Evolutionary conservation across 1,284 basidiomycete genomes (phyloP).

Genomic region (Malassezia cuniculi): DNA sequence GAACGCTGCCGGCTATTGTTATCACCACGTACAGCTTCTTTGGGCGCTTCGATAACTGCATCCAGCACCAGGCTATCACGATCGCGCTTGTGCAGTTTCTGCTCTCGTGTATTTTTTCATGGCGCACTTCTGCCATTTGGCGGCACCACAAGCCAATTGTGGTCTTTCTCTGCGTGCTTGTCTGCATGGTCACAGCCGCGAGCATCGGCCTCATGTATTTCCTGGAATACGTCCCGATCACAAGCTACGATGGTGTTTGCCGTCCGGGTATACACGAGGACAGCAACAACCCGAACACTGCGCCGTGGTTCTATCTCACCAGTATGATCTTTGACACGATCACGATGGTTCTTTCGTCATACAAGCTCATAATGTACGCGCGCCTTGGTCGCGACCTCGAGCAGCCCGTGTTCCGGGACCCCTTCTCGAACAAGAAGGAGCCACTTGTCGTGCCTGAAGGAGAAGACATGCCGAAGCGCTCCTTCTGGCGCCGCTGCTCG

Average conservation of each 20-base stretch:
- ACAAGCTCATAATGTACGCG: conserved; percentile 14
- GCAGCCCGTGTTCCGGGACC: conserved; percentile 4
- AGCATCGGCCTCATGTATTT: conserved; percentile 22
- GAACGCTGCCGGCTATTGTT: conserved; percentile 16
- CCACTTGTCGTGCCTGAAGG: too few species aligned
- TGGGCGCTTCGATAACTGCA: conserved; percentile 17
- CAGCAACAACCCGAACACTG: conserved; percentile 15
- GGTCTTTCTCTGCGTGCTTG: conserved; percentile 16
- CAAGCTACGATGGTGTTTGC: conserved; percentile 17
- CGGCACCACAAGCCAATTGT: conserved; percentile 20
- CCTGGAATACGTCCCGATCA: conserved; percentile 12
- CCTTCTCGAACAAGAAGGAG: too few species aligned
- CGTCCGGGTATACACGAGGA: conserved; percentile 11
- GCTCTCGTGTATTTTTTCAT: conserved; percentile 21
- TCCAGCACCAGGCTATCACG: conserved; percentile 16
- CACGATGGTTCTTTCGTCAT: conserved; percentile 20
- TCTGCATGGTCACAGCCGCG: conserved; percentile 17
- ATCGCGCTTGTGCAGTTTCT: conserved; percentile 24
- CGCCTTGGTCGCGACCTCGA: conserved; percentile 9
- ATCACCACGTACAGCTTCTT: conserved; percentile 19
- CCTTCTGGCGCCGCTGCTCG: too few species aligned
- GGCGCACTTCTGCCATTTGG: conserved; percentile 36
- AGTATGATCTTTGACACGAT: conserved; percentile 22
- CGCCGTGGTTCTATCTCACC: conserved; percentile 26
- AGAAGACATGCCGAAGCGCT: too few species aligned